These are phyloP conservation scores for Entoloma clypeatum DNA, from an alignment of 1,284 basidiomycete species.

Conservation along the genomic window DNA sequence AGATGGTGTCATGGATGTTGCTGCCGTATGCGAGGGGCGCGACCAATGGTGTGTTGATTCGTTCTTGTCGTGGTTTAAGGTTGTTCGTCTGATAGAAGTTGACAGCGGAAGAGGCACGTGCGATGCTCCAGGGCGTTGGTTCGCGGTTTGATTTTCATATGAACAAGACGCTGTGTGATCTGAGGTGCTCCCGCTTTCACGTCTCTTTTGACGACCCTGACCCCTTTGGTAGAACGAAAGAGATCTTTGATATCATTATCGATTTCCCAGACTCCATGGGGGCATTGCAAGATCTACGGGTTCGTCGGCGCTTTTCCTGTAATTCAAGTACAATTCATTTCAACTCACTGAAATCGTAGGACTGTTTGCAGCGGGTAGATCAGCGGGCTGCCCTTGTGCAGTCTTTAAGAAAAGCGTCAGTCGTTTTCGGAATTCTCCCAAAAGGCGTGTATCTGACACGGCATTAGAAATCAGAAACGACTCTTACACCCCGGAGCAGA, in stretches of 20 bases:
- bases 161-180: slow-evolving; percentile 82
- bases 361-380: slow-evolving; percentile 76
- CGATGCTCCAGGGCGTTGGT: slow-evolving; percentile 77
- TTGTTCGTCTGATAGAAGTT: slow-evolving; percentile 20
- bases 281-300: slow-evolving; percentile 86
- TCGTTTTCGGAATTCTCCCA: slow-evolving; percentile 4
- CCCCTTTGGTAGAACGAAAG: slow-evolving; percentile 59
- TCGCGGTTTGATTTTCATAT: slow-evolving; percentile 89
- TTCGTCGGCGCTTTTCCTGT: slow-evolving; percentile 28
- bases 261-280: slow-evolving; percentile 87
- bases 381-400: slow-evolving; percentile 70
- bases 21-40: slow-evolving; percentile 71
- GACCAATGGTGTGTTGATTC: slow-evolving; percentile 42
- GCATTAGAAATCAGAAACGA: slow-evolving; percentile 72
- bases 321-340: neutral
- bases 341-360: slow-evolving; percentile 38
- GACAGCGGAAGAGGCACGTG: slow-evolving; percentile 64
- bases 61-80: slow-evolving; percentile 16
- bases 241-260: slow-evolving; percentile 95
- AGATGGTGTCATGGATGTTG: slow-evolving; percentile 81
- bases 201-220: slow-evolving; percentile 2
- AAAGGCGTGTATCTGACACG: slow-evolving; percentile 8
- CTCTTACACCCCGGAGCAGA: slow-evolving; percentile 95
- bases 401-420: slow-evolving; percentile 68
- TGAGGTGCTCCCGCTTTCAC: slow-evolving; percentile 49